Percentiles rank a stretch among this genome's conserved stretches.
Evolutionary conservation across 202 grass and related monocot genomes (phyloP).

Genomic region (Zoysia matrella): DNA sequence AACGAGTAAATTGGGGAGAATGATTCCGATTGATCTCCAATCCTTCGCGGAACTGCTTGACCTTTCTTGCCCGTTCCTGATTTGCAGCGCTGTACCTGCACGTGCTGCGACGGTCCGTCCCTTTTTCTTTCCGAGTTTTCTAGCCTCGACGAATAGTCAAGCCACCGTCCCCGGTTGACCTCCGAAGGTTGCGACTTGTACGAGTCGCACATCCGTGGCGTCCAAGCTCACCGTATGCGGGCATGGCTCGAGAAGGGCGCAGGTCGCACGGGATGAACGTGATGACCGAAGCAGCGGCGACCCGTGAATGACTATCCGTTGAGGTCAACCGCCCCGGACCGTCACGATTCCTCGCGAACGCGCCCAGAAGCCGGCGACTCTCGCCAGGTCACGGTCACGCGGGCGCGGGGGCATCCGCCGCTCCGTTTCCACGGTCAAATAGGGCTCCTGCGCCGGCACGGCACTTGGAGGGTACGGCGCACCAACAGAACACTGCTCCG

Average conservation of each 20-base stretch:
- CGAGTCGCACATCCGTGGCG: background rate
- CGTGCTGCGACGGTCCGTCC: background rate
- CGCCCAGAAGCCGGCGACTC: background rate
- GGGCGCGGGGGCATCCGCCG: background rate
- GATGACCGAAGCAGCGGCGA: background rate
- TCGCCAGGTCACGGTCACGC: background rate
- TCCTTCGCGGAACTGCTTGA: background rate
- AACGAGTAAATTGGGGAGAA: background rate
- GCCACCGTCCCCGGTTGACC: conserved; percentile 20
- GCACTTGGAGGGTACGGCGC: conserved; percentile 26
- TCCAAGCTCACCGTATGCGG: background rate
- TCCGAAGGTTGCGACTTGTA: background rate
- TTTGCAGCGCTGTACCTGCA: background rate
- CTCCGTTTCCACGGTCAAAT: background rate
- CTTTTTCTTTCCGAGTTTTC: background rate
- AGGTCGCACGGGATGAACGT: background rate
- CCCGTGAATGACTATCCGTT: background rate
- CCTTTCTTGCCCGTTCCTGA: background rate
- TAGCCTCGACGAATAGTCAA: conserved; percentile 40
- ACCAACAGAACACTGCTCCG: background rate
- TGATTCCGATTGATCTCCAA: background rate
- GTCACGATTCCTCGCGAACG: background rate
- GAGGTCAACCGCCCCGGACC: conserved; percentile 7
- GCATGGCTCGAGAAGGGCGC: background rate
- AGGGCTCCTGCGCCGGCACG: background rate